Conservation (phyloP, 1,139 yeast species). For the Nakaseomyces bracarensis region DNA sequence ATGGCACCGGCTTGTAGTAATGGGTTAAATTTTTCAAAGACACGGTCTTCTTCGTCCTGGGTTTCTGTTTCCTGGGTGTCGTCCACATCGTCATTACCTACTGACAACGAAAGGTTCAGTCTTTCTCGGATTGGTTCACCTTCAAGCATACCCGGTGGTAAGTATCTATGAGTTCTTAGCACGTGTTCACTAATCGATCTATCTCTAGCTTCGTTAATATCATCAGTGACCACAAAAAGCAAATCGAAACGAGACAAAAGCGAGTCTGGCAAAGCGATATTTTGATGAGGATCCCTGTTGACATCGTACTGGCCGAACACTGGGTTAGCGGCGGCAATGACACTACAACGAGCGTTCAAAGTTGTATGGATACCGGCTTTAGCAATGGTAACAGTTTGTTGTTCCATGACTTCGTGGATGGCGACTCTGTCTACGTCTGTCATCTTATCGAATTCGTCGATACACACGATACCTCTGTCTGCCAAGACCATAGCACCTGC, state of each 20-base stretch:
- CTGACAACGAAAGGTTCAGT: conserved; percentile 60
- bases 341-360: conserved; percentile 93
- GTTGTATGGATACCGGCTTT: conserved; percentile 98
- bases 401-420: conserved; percentile 99
- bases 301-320: conserved; percentile 95
- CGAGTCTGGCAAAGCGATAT: conserved; percentile 95
- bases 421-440: conserved; percentile 95
- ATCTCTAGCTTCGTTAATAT: conserved; percentile 77
- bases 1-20: conserved; percentile 73
- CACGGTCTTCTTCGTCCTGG: conserved; percentile 39
- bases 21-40: conserved; percentile 78
- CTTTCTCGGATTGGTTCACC: conserved; percentile 92
- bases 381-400: conserved; percentile 96
- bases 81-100: conserved; percentile 46
- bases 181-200: conserved; percentile 91
- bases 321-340: conserved; percentile 97
- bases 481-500: conserved; percentile 99
- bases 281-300: conserved; percentile 92
- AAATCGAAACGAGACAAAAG: conserved; percentile 93
- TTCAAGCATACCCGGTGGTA: conserved; percentile 83
- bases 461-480: conserved; percentile 94
- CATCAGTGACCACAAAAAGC: conserved; percentile 92
- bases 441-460: conserved; percentile 98
- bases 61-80: conserved; percentile 28
- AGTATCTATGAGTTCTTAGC: conserved; percentile 81